Conservation (phyloP, 495 filamentous ascomycete species). For the Xylaria nigripes region DNA sequence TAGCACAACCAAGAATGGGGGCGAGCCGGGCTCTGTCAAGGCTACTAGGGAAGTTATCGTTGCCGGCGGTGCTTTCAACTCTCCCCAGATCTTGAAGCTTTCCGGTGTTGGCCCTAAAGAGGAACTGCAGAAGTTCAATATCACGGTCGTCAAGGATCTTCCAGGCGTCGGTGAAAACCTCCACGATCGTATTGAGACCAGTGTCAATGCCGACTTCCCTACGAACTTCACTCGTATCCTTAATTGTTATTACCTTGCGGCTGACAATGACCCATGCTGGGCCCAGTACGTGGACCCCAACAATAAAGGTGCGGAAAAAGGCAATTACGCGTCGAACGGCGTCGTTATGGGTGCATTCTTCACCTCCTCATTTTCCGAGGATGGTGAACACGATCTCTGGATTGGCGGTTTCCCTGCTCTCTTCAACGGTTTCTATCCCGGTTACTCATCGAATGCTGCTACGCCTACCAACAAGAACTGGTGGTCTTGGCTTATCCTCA, state of each 20-base stretch:
- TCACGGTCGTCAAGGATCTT: slow-evolving; percentile 45
- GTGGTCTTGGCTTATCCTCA: slow-evolving; percentile 45
- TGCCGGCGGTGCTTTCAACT: slow-evolving; percentile 52
- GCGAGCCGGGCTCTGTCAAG: slow-evolving; percentile 36
- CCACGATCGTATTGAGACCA: slow-evolving; percentile 55
- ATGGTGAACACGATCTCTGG: slow-evolving; percentile 42
- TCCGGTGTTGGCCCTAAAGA: slow-evolving; percentile 50
- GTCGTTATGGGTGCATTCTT: slow-evolving; percentile 40
- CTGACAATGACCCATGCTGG: slow-evolving; percentile 42
- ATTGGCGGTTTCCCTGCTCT: slow-evolving; percentile 45
- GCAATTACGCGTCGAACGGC: slow-evolving; percentile 44
- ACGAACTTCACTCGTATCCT: slow-evolving; percentile 33
- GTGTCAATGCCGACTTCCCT: slow-evolving; percentile 39
- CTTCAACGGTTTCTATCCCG: slow-evolving; percentile 47
- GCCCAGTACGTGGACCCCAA: slow-evolving; percentile 34
- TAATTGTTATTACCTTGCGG: slow-evolving; percentile 41
- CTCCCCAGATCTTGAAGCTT: slow-evolving; percentile 56
- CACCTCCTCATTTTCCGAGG: slow-evolving; percentile 33
- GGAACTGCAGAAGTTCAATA: slow-evolving; percentile 40
- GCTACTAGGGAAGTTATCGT: slow-evolving; percentile 57
- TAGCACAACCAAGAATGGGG: slow-evolving; percentile 20
- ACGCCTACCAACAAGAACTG: slow-evolving; percentile 24
- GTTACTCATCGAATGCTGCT: slow-evolving; percentile 26
- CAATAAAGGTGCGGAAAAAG: slow-evolving; percentile 29
- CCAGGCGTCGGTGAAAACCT: slow-evolving; percentile 61